Base-by-base conservation (phyloP, 371 early-diverging fungal species). In the Dentiscutata heterogama region DNA sequence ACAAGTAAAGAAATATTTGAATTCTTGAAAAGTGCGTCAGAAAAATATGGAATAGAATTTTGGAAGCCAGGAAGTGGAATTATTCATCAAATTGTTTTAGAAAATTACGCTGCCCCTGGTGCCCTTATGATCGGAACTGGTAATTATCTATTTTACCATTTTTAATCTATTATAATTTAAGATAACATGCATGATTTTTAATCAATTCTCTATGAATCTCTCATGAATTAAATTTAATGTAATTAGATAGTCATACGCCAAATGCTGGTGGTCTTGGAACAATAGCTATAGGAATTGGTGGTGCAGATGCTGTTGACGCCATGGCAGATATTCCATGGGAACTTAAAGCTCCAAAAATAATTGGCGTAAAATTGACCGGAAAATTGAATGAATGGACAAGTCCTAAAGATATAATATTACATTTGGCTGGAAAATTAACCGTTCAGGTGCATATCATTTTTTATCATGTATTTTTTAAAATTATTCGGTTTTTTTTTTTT, bases 261-360 rank as follows among this genome's bases (percentile, higher is more conserved):
- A 93, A 92, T 84, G 91, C 92, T 83, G 97, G 97, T 88, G 97
- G 97, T 85, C 86, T 97, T 77, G 97, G 97, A 82, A 95, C 94
- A 89, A 88, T 97, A 83, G 97, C 97, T 68, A 94, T 97, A 81
- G 97, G 97, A 90, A 97, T 97, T 73, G 97, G 97, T 83, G 97
- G 97, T 85, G 97, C 97, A 54, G 97, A 97, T 87, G 97, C 97
- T 74, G 97, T 97, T 50, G 97, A 97, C 88, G 97, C 94, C 31
- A 96, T 97, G 96, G 96, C 96, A 51, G 88, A 90, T 84, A 95
- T 97, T 84, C 96, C 97, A 64, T 97, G 97, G 97, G 97, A 97
- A 86, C 86, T 97, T 68, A 96, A 96, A 88, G 93, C 95, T 60
- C 99, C 98, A 46, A 94, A 97, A 81, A 93, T 97, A 27, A 92